A percentile compares a stretch with the other conserved stretches of the same genome.
Evolutionary conservation across 2,329 filamentous ascomycete genomes (phyloP).

Genomic region (Sporothrix mexicana): DNA sequence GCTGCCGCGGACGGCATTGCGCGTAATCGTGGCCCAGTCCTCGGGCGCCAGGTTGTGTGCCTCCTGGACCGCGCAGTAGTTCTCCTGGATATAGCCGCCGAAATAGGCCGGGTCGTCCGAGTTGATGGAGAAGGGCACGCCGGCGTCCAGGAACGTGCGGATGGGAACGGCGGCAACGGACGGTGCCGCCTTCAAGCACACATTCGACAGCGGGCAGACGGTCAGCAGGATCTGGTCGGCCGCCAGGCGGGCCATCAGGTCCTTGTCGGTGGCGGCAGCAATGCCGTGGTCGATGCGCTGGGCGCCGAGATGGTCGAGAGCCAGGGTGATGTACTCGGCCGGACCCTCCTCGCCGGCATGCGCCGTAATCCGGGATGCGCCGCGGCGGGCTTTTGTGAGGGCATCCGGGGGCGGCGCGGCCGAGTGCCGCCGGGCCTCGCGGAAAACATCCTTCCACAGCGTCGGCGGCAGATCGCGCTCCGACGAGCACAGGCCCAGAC

Average conservation of each 20-base stretch:
- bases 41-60: conserved; percentile 65
- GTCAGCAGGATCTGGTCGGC: conserved; percentile 66
- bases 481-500: conserved; percentile 43
- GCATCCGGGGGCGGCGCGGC: conserved; percentile 50
- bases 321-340: conserved; percentile 66
- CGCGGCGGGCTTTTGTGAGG: conserved; percentile 47
- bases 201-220: conserved; percentile 76
- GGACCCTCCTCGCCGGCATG: conserved; percentile 80
- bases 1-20: conserved; percentile 67
- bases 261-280: conserved; percentile 64
- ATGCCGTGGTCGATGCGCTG: conserved; percentile 78
- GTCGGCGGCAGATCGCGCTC: conserved; percentile 50
- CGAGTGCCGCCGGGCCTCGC: conserved; percentile 49
- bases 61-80: conserved; percentile 77
- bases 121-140: conserved; percentile 73
- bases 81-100: conserved; percentile 75
- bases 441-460: conserved; percentile 67
- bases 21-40: conserved; percentile 72
- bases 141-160: conserved; percentile 64
- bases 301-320: conserved; percentile 66
- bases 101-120: conserved; percentile 79
- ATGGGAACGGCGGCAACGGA: conserved; percentile 64
- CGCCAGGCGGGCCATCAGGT: conserved; percentile 64
- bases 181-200: conserved; percentile 63
- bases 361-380: conserved; percentile 60